Evolutionary conservation across 2,329 filamentous ascomycete genomes (phyloP).

Genomic region (Shiraia sp.): DNA sequence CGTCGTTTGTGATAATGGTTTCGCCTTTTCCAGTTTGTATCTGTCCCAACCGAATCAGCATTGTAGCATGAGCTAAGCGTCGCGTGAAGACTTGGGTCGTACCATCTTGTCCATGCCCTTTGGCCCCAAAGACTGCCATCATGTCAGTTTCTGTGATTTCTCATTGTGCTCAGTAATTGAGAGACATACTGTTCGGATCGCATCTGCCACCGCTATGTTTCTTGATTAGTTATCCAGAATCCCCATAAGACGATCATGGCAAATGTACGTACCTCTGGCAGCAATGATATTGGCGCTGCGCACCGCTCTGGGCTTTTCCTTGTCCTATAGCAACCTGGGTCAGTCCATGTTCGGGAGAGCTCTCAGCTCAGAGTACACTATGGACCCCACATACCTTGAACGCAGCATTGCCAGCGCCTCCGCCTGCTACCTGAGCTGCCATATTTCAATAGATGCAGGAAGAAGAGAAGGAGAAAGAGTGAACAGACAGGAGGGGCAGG

Average conservation of each 20-base stretch:
- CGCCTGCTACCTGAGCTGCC: conserved; percentile 38
- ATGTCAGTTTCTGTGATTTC: conserved; percentile 24
- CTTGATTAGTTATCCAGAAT: conserved; percentile 16
- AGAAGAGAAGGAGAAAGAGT: conserved; percentile 7
- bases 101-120: conserved; percentile 99
- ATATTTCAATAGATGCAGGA: conserved; percentile 25
- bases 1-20: conserved; percentile 99
- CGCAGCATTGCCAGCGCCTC: conserved; percentile 61
- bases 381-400: conserved; percentile 60
- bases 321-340: conserved; percentile 60
- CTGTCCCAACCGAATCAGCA: conserved; percentile 39
- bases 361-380: conserved; percentile 12
- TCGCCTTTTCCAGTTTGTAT: conserved; percentile 96
- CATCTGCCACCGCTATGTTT: conserved; percentile 84
- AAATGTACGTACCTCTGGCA: conserved; percentile 72
- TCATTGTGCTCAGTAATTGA: conserved; percentile 22
- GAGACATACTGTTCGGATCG: conserved; percentile 76
- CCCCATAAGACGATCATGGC: too few relatives aligned
- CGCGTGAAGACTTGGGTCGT: conserved; percentile 15
- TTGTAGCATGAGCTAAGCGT: neutral
- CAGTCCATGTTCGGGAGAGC: conserved; percentile 39
- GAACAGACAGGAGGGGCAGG: conserved; percentile 1
- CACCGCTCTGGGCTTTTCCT: conserved; percentile 98
- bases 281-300: conserved; percentile 96
- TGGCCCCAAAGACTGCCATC: conserved; percentile 75